Percentiles rank a stretch among this genome's conserved stretches.
These are phyloP conservation scores for Malassezia slooffiae DNA, from an alignment of 1,284 basidiomycete species.

Conservation along the genomic window DNA sequence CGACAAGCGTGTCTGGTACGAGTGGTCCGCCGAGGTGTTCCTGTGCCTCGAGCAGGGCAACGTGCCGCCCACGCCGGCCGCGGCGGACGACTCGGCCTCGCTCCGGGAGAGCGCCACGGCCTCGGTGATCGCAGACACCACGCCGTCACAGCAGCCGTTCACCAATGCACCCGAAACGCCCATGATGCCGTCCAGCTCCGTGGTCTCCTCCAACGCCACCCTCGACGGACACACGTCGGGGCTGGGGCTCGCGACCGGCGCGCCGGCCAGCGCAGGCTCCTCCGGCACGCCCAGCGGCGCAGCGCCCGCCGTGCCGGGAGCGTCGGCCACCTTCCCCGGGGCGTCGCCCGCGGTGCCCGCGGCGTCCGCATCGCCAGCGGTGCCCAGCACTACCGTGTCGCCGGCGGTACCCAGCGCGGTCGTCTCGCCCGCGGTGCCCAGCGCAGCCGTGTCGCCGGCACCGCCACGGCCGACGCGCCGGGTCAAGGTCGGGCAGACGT, in stretches of 20 bases:
- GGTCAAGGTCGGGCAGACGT: slow-evolving; percentile 83
- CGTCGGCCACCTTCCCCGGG: too few relatives aligned
- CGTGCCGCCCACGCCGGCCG: neutral
- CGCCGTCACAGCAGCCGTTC: slow-evolving; percentile 17
- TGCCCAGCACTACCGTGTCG: too few relatives aligned
- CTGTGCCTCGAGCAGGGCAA: slow-evolving; percentile 51
- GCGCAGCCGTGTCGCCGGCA: slow-evolving; percentile 5
- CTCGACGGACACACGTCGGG: neutral
- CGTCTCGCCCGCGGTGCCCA: neutral
- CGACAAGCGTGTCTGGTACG: slow-evolving; percentile 84
- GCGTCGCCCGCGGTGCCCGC: too few relatives aligned
- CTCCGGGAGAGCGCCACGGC: slow-evolving; percentile 6
- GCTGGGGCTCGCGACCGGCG: too few relatives aligned
- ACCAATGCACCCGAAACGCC: slow-evolving; percentile 38
- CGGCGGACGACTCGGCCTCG: neutral
- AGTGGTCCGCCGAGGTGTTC: slow-evolving; percentile 91
- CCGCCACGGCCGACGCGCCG: slow-evolving; percentile 19
- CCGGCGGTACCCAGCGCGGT: neutral
- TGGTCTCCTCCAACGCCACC: slow-evolving; percentile 3
- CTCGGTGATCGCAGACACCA: neutral
- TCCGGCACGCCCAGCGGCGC: too few relatives aligned
- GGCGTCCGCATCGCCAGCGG: too few relatives aligned
- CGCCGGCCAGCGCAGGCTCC: too few relatives aligned
- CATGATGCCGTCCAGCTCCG: slow-evolving; percentile 20
- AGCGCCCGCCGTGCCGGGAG: too few relatives aligned